A percentile compares a stretch with the other conserved stretches of the same genome.
Evolutionary conservation across 768 basidiomycete species (phyloP).

Genomic region (Leucogyrophana mollusca): DNA sequence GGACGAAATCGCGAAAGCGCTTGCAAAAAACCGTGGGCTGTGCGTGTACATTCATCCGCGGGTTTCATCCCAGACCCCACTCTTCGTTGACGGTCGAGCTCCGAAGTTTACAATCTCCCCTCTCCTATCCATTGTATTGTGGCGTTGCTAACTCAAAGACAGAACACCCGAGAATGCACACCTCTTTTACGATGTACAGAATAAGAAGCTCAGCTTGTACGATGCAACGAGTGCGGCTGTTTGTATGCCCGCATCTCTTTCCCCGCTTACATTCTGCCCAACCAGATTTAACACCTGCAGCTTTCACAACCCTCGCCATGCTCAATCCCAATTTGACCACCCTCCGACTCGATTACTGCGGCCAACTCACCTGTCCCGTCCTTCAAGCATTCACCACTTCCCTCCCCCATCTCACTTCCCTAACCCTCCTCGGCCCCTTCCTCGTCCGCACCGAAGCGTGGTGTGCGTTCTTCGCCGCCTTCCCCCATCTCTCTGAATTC

Average conservation of each 20-base stretch:
- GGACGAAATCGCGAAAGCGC: constrained; percentile 78
- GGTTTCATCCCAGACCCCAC: constrained; percentile 1
- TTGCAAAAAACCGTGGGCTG: constrained; percentile 81
- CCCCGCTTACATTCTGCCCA: not conserved
- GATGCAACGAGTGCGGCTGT: constrained; percentile 83
- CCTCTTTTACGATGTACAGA: constrained; percentile 79
- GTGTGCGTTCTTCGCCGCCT: constrained; percentile 68
- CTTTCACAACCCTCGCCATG: constrained; percentile 66
- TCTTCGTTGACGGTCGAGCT: too few species aligned
- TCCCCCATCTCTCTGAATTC: constrained; percentile 66
- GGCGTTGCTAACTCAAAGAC: not conserved
- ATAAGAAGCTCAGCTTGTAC: constrained; percentile 70
- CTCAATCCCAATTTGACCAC: constrained; percentile 83
- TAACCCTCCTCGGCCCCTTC: constrained; percentile 88
- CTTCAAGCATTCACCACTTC: constrained; percentile 57
- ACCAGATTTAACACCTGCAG: constrained; percentile 68
- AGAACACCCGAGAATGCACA: constrained; percentile 79
- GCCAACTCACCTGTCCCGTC: constrained; percentile 67
- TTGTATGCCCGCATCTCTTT: not conserved
- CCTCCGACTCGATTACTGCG: constrained; percentile 84
- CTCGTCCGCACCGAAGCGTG: constrained; percentile 74
- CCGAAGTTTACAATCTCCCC: constrained; percentile 2
- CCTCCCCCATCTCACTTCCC: constrained; percentile 62
- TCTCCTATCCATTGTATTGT: constrained; percentile 4
- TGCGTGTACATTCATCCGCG: constrained; percentile 37